Evolutionary conservation across 495 filamentous ascomycete genomes (phyloP), one percentile per base, ranked within the genome.

Genomic region (Lasiosphaeria miniovina): DNA sequence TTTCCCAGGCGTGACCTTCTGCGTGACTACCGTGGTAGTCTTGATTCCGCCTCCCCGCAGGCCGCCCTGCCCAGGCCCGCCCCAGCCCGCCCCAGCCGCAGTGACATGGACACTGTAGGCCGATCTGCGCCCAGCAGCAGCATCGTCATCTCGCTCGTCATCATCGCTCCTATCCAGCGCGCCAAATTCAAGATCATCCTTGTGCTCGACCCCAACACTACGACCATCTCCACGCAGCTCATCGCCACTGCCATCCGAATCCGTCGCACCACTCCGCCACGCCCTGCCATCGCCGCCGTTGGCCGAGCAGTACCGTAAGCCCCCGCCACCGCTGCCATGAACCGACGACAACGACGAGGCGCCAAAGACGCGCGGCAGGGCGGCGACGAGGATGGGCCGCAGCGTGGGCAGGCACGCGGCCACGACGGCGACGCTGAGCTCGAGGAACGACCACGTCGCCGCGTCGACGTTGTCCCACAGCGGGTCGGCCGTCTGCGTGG

Each of bases 381-480:
- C 48, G 15, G 50, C 52, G 8, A 41, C 38, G 12, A 41, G 38
- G 38, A 41, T 41, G 38, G 36, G 62, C 31, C 77, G 70, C 1
- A 80, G 74, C 34, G 74, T 77, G 15, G 82, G 77, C n/a, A 84
- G 77, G 61, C 73, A 81, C 53, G 80, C 74, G 67, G 78, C 81
- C 57, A 84, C 78, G 45, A 83, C 78, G 51, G 76, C 83, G 6
- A 75, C 74, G 63, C 77, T 79, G 60, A 80, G 78, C 69, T 85
- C 82, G 54, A 83, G 67, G 46, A 73, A 75, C 34, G 80, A 81
- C 80, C 82, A 85, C 55, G 77, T 78, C 1, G 81, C 82, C 3
- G 80, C 76, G 55, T 74, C 75, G 61, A 82, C 74, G 67, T 81
- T 82, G 59, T 82, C 76, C 57, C 62, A 69, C 10, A 56, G 61